Percentiles rank a stretch among this genome's conserved stretches.
These are phyloP conservation scores for Diospyros kaki DNA, from an alignment of 148 eudicot species.

Conservation along the genomic window DNA sequence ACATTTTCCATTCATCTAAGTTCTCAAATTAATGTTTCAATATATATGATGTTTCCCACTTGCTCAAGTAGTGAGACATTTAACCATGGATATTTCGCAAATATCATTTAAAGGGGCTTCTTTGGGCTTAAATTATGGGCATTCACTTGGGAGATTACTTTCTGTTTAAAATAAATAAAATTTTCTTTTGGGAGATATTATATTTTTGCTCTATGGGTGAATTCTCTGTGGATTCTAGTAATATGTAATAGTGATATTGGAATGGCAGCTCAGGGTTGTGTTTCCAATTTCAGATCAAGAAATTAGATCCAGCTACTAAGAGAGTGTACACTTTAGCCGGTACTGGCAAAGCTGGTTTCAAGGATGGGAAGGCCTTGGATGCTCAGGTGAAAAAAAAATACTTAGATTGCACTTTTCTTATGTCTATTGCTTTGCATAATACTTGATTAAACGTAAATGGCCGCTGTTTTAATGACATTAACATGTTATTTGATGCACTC, in stretches of 20 bases:
- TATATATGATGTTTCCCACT: neutral
- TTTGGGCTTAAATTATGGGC: neutral
- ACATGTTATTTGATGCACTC: too few relatives aligned
- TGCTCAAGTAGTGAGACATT: neutral
- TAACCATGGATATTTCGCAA: neutral
- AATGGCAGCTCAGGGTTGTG: slow-evolving; percentile 6
- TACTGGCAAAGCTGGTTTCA: slow-evolving; percentile 89
- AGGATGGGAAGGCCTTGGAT: slow-evolving; percentile 66
- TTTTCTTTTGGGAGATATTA: neutral
- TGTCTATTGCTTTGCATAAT: neutral
- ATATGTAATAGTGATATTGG: slow-evolving; percentile 8
- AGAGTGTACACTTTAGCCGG: slow-evolving; percentile 77
- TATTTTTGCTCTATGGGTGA: neutral
- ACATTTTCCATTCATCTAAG: neutral
- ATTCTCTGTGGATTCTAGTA: neutral
- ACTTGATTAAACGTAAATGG: too few relatives aligned
- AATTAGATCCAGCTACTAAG: slow-evolving; percentile 65
- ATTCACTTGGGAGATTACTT: neutral
- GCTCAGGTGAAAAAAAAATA: slow-evolving; percentile 58
- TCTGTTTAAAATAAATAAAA: neutral
- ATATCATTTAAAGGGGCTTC: neutral
- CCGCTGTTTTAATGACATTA: too few relatives aligned
- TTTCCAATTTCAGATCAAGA: slow-evolving; percentile 64
- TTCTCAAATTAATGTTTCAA: neutral
- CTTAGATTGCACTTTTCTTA: slow-evolving; percentile 5